phyloP scores from a whole-genome alignment of 805 yeast species.

The Henningerozyma blattae region DNA sequence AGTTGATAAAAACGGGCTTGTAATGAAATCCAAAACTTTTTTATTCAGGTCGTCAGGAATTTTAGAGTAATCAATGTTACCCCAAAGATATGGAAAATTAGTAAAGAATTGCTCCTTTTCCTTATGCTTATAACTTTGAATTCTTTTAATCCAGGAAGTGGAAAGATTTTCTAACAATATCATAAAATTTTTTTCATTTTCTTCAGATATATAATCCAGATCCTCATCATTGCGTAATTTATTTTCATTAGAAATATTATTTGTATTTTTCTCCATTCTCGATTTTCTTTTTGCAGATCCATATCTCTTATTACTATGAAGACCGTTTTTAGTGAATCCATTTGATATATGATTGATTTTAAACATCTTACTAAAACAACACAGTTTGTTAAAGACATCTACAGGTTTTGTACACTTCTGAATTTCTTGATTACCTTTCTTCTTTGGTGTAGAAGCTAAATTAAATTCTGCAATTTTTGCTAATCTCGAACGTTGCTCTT shows the following conservation, averaged over 20 bases:
- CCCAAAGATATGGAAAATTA: slow-evolving; percentile 33
- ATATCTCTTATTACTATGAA: too few species aligned
- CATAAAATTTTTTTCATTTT: slow-evolving; percentile 9
- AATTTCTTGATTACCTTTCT: background rate
- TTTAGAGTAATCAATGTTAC: slow-evolving; percentile 21
- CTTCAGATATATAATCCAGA: slow-evolving; percentile 5
- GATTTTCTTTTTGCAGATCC: background rate
- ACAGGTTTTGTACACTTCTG: background rate
- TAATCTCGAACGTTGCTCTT: slow-evolving; percentile 53
- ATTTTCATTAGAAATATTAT: background rate
- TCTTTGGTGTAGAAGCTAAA: background rate
- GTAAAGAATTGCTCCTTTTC: slow-evolving; percentile 29
- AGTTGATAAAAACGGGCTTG: slow-evolving; percentile 42
- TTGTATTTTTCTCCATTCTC: background rate
- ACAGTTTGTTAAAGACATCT: background rate
- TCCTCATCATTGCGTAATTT: background rate
- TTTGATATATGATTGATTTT: background rate
- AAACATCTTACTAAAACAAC: background rate
- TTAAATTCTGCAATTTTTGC: slow-evolving; percentile 37
- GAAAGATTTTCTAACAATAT: slow-evolving; percentile 38
- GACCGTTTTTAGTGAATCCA: too few species aligned
- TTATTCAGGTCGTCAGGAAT: slow-evolving; percentile 33
- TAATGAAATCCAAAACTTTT: slow-evolving; percentile 34
- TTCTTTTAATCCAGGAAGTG: slow-evolving; percentile 59
- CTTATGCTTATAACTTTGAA: slow-evolving; percentile 34